Conservation (phyloP, 768 basidiomycete species). For the Xerocomellus amylosporus region DNA sequence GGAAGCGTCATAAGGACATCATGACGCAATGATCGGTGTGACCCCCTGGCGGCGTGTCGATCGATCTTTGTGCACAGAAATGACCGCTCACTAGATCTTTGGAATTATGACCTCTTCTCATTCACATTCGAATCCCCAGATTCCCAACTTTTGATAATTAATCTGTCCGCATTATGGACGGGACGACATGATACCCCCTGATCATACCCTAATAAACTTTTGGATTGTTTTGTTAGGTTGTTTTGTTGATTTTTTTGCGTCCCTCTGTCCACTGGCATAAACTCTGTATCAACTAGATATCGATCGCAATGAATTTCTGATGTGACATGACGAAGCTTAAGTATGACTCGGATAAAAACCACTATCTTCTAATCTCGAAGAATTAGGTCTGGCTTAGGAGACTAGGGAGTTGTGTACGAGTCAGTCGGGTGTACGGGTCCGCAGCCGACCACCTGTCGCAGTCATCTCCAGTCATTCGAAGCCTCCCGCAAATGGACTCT, state of each 20-base stretch:
- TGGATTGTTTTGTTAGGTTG: slow-evolving; percentile 11
- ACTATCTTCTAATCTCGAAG: too few relatives aligned
- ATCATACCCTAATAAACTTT: slow-evolving; percentile 18
- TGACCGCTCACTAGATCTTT: neutral
- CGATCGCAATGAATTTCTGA: neutral
- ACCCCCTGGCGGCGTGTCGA: slow-evolving; percentile 14
- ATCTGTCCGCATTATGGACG: slow-evolving; percentile 1
- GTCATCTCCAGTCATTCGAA: slow-evolving; percentile 6
- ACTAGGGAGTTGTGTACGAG: neutral
- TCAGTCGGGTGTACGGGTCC: neutral
- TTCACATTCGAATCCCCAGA: slow-evolving; percentile 8
- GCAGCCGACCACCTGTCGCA: neutral
- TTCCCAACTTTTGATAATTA: neutral
- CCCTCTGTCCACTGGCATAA: neutral
- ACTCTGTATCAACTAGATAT: slow-evolving; percentile 16
- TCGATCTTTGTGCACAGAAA: slow-evolving; percentile 21
- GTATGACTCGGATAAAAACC: too few relatives aligned
- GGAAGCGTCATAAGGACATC: slow-evolving; percentile 29
- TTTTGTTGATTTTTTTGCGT: neutral
- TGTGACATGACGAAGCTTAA: too few relatives aligned
- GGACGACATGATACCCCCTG: slow-evolving; percentile 22
- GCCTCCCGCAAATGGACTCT: neutral
- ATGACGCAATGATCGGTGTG: slow-evolving; percentile 11
- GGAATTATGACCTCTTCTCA: slow-evolving; percentile 5
- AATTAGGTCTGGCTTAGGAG: too few relatives aligned